Evolutionary conservation across 352 stramenopile species (phyloP), one percentile per base, ranked within the genome.

Genomic region (Globisporangium sylvaticum): DNA sequence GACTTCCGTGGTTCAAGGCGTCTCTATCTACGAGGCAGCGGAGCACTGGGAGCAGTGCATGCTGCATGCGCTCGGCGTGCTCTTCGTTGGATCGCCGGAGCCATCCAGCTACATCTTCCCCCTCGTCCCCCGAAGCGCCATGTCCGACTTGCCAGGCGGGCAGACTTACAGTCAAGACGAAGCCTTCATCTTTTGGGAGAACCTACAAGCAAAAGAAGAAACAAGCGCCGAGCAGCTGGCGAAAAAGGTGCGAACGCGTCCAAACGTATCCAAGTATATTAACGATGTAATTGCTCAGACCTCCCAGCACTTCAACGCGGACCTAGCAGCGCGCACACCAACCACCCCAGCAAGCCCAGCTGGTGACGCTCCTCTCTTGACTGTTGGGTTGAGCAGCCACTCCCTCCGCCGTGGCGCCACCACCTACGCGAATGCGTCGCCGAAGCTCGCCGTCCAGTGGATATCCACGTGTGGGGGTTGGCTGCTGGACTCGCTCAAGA

Each of bases 41-140:
- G 59, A 61, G 20, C 57, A 29, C n/a, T 74, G 63, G 42, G 50
- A 70, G 15, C 64, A 70, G 31, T 71, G 68, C 22, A 68, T 68
- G 68, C 32, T 68, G 1, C 54, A 71, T 29, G 68, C 54, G 1
- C 68, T 72, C 29, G 29, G 29, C 29, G 4, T 31, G 29, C 4
- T 31, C 29, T 31, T 48, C 39, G 12, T 20, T 4, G 39, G 39
- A 18, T 48, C 39, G 39, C 12, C 3, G 10, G 39, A 48, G 12
- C 39, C 39, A 0, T 18, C 12, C 20, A 48, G 39, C 39, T 48
- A 48, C 12, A 31, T 31, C 29, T 31, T 31, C 4, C 29, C 29
- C 29, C 29, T 31, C 29, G 29, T 31, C 29, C 29, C 29, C 29
- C 29, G 29, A 31, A 31, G 29, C 29, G 29, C 29, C 29, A 31